Evolutionary conservation across 495 filamentous ascomycete species (phyloP).

Genomic region (Monascus purpureus): DNA sequence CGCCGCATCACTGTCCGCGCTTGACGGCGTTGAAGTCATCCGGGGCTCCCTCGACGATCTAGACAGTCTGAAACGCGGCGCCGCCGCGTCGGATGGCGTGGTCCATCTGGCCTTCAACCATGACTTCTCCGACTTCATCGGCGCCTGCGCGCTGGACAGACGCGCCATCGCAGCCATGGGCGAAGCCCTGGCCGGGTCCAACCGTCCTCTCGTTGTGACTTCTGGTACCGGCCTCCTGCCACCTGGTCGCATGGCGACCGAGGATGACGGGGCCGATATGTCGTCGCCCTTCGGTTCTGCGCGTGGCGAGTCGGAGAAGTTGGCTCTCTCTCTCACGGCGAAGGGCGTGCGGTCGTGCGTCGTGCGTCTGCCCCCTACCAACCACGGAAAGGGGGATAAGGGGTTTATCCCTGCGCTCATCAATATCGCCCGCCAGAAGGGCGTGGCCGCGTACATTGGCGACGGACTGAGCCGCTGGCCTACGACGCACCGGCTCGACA

Average conservation of each 20-base stretch:
- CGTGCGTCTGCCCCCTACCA: slow-evolving; percentile 28
- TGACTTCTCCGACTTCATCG: slow-evolving; percentile 23
- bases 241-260: slow-evolving; percentile 16
- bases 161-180: slow-evolving; percentile 25
- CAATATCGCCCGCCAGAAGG: slow-evolving; percentile 15
- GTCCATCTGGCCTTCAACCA: slow-evolving; percentile 34
- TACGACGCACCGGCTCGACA: slow-evolving; percentile 25
- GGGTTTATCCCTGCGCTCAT: slow-evolving; percentile 21
- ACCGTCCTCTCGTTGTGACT: slow-evolving; percentile 27
- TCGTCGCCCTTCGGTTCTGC: slow-evolving; percentile 3
- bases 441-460: slow-evolving; percentile 25
- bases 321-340: slow-evolving; percentile 11
- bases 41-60: slow-evolving; percentile 24
- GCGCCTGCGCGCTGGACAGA: slow-evolving; percentile 15
- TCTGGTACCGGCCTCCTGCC: slow-evolving; percentile 24
- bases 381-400: slow-evolving; percentile 23
- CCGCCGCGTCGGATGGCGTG: slow-evolving; percentile 22
- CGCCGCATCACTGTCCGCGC: slow-evolving; percentile 14
- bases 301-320: slow-evolving; percentile 17
- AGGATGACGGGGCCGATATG: slow-evolving; percentile 13
- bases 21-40: slow-evolving; percentile 17
- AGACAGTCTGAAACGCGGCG: slow-evolving; percentile 19
- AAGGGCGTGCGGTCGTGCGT: slow-evolving; percentile 19
- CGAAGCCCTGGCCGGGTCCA: slow-evolving; percentile 14
- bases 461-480: slow-evolving; percentile 29